Evolutionary conservation across 2,329 filamentous ascomycete genomes (phyloP).

Genomic region (Cryphonectria japonica): DNA sequence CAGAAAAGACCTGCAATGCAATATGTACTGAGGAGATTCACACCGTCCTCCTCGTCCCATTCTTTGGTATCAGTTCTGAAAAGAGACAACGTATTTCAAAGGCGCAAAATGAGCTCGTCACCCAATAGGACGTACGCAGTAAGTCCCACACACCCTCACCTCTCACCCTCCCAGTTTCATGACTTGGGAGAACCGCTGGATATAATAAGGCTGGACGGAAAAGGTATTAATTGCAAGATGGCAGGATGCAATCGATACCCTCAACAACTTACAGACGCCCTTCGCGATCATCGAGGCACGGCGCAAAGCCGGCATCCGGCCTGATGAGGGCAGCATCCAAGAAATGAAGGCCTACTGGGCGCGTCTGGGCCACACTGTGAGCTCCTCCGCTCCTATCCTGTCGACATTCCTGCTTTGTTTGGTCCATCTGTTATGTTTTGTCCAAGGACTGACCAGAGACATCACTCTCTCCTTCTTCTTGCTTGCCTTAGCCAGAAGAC

Average conservation of each 20-base stretch:
- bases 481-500: slow-evolving; percentile 44
- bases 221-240: background rate
- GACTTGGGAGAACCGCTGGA: background rate
- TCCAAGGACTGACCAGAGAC: background rate
- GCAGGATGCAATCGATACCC: slow-evolving; percentile 80
- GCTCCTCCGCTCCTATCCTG: background rate
- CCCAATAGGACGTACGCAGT: slow-evolving; percentile 26
- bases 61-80: background rate
- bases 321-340: slow-evolving; percentile 70
- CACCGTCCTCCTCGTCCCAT: background rate
- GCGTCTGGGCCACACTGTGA: slow-evolving; percentile 74
- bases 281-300: slow-evolving; percentile 80
- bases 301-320: slow-evolving; percentile 70
- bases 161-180: background rate
- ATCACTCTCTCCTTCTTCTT: background rate
- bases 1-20: slow-evolving; percentile 22
- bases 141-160: background rate
- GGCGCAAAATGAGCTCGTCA: slow-evolving; percentile 26
- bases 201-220: background rate
- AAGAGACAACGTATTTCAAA: background rate
- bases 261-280: slow-evolving; percentile 92
- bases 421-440: background rate
- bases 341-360: slow-evolving; percentile 81
- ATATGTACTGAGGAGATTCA: slow-evolving; percentile 18
- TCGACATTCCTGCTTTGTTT: background rate